phyloP scores from a whole-genome alignment of 768 basidiomycete species.

The Phlegmacium glaucopus region DNA sequence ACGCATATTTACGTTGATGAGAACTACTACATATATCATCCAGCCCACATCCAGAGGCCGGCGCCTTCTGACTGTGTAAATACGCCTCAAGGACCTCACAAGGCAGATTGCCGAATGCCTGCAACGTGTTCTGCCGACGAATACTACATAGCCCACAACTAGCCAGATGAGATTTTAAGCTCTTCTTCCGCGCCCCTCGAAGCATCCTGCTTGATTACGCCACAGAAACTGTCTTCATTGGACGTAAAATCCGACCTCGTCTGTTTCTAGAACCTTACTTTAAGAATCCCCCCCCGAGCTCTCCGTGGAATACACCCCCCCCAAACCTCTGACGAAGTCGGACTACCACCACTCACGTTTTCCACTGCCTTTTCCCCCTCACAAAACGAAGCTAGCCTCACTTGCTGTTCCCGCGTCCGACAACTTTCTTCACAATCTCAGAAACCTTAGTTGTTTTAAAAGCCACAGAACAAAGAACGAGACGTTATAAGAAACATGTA shows the following conservation, averaged over 20 bases:
- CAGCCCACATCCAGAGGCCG: too few species aligned
- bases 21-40: not conserved
- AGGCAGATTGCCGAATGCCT: not conserved
- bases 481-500: slow-evolving; percentile 6
- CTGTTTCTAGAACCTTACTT: slow-evolving; percentile 27
- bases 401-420: slow-evolving; percentile 14
- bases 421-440: slow-evolving; percentile 7
- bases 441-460: slow-evolving; percentile 4
- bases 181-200: slow-evolving; percentile 16
- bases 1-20: not conserved
- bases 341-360: slow-evolving; percentile 16
- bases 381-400: slow-evolving; percentile 12
- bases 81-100: too few species aligned
- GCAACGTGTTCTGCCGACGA: too few species aligned
- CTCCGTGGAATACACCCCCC: slow-evolving; percentile 23
- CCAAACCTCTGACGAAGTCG: slow-evolving; percentile 12
- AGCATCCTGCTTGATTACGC: slow-evolving; percentile 16
- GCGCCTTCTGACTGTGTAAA: not conserved
- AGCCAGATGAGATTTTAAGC: too few species aligned
- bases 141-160: not conserved
- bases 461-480: slow-evolving; percentile 3
- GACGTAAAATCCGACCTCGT: slow-evolving; percentile 24
- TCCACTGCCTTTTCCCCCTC: slow-evolving; percentile 17
- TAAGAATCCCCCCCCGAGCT: slow-evolving; percentile 20
- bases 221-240: slow-evolving; percentile 15